phyloP scores from a whole-genome alignment of 2,329 filamentous ascomycete species.

The Fusarium abutilonis region DNA sequence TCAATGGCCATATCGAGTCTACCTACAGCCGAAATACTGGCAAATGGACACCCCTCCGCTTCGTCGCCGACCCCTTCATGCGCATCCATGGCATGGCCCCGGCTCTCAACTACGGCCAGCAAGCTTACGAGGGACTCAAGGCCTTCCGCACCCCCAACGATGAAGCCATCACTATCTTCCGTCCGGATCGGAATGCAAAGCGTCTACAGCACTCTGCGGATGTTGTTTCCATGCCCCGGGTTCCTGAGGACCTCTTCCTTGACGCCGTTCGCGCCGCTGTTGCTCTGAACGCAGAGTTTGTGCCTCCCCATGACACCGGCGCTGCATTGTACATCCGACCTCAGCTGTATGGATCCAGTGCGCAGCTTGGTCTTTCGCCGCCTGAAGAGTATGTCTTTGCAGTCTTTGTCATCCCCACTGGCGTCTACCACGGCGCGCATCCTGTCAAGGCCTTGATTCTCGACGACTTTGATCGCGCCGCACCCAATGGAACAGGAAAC shows the following conservation, averaged over 20 bases:
- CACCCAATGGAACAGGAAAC: constrained; percentile 87
- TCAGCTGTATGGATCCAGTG: constrained; percentile 84
- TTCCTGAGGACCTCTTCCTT: constrained; percentile 81
- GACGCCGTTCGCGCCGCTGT: constrained; percentile 83
- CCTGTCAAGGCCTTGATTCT: constrained; percentile 89
- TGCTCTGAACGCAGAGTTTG: constrained; percentile 86
- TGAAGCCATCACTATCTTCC: constrained; percentile 82
- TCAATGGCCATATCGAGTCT: constrained; percentile 94
- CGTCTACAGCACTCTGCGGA: constrained; percentile 87
- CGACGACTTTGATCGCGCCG: constrained; percentile 91
- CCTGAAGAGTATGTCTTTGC: constrained; percentile 93
- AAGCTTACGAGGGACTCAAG: constrained; percentile 98
- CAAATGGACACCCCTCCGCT: constrained; percentile 80
- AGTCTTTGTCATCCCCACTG: constrained; percentile 90
- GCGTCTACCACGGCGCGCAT: constrained; percentile 90
- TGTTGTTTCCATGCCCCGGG: constrained; percentile 82
- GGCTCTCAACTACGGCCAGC: constrained; percentile 95
- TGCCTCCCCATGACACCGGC: constrained; percentile 88
- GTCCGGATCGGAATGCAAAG: constrained; percentile 82
- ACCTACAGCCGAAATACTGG: constrained; percentile 79
- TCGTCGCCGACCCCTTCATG: constrained; percentile 85
- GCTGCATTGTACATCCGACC: constrained; percentile 94
- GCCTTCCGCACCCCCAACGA: constrained; percentile 84
- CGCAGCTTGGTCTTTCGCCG: constrained; percentile 85
- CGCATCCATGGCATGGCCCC: constrained; percentile 95